Evolutionary conservation across 2,329 filamentous ascomycete species (phyloP).

Genomic region (Botrytis elliptica): DNA sequence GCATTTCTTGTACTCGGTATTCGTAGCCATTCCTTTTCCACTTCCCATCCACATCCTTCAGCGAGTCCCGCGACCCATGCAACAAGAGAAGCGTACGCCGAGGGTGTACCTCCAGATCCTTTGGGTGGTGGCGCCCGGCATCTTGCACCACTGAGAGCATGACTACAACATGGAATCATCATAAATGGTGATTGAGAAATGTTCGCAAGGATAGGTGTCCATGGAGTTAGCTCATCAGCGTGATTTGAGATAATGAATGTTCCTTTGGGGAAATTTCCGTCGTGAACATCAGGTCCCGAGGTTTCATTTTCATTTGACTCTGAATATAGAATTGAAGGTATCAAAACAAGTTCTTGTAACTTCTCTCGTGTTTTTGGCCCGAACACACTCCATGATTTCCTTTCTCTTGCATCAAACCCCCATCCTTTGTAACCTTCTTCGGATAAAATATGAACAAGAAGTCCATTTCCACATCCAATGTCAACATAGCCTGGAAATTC

Average conservation of each 20-base stretch:
- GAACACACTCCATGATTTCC: conserved; percentile 84
- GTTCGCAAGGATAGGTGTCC: conserved; percentile 86
- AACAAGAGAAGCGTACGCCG: conserved; percentile 80
- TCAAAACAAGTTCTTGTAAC: conserved; percentile 59
- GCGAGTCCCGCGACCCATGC: conserved; percentile 73
- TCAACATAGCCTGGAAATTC: conserved; percentile 88
- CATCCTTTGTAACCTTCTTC: conserved; percentile 80
- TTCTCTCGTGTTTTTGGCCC: conserved; percentile 47
- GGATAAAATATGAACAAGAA: conserved; percentile 80
- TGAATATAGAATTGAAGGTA: conserved; percentile 47
- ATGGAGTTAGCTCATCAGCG: conserved; percentile 91
- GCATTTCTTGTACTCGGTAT: conserved; percentile 92
- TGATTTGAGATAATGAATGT: conserved; percentile 98
- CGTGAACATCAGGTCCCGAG: conserved; percentile 44
- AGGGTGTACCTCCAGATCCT: conserved; percentile 45
- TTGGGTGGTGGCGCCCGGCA: conserved; percentile 65
- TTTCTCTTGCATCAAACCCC: conserved; percentile 85
- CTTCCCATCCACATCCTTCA: conserved; percentile 67
- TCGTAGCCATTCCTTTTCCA: conserved; percentile 81
- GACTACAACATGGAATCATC: conserved; percentile 93
- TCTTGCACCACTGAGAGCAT: conserved; percentile 72
- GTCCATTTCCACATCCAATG: conserved; percentile 91
- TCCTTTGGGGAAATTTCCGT: conserved; percentile 66
- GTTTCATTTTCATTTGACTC: conserved; percentile 17
- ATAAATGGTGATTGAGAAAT: conserved; percentile 79